Evolutionary conservation across 2,329 filamentous ascomycete genomes (phyloP), one percentile per base, ranked within the genome.

Genomic region (Geosmithia flava): DNA sequence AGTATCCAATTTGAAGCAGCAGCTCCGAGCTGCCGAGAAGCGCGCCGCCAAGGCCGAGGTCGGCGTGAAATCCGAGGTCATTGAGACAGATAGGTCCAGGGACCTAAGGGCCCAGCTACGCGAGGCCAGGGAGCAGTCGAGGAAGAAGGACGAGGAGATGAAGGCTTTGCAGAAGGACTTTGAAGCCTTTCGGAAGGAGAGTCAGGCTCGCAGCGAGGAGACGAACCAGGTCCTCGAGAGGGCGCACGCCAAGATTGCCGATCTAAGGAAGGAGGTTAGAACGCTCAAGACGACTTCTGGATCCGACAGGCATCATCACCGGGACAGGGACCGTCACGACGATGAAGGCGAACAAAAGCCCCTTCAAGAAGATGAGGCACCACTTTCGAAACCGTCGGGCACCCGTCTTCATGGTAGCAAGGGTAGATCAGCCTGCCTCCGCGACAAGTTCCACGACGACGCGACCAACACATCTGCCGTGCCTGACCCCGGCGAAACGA

Each of bases 161-260:
- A 62, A 63, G n/a, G 62, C 62, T 45, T 60, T 79, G 7, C 71
- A 69, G 55, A 63, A 62, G 43, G 75, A 78, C 16, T 78, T 78
- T 50, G 74, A 79, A 41, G 57, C 65, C 8, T 68, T 80, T 37
- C 75, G 75, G 52, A 68, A 71, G 30, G 69, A 76, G 44, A 71
- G 74, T 17, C 74, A 79, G 51, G 59, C 67, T 6, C 71, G 71
- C 39, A 72, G 76, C n/a, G 62, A 66, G 8, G 77, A 82, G 50
- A 75, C 74, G 3, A 70, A 74, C 54, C 68, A 71, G 16, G 74
- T 80, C 2, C 54, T 81, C 43, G 68, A 74, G 47, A 72, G 71
- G 52, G 76, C 78, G 48, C 76, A 80, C 50, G 66, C 69, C 40
- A 77, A 77, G 59, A 78, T 81, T 50, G 63, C 69, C 8, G 68